Conservation (phyloP, 1,284 basidiomycete genomes). For the Ustilago trichophora region DNA sequence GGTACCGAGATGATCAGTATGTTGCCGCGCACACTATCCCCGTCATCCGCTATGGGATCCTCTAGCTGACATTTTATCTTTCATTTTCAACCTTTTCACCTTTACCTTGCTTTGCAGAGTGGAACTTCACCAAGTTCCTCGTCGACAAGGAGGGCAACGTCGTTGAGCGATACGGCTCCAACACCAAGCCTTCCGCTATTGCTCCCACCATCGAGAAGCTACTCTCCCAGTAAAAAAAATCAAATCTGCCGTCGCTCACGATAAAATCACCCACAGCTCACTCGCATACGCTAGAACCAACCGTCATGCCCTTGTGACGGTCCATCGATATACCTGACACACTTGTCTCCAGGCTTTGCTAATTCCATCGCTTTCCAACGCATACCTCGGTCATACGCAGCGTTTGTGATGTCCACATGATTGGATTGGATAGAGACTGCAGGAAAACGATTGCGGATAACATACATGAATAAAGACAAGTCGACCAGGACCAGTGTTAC, state of each 20-base stretch:
- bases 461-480: neutral
- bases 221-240: conserved; percentile 27
- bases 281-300: conserved; percentile 3
- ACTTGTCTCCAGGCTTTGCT: conserved; percentile 11
- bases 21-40: neutral
- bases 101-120: conserved; percentile 63
- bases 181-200: conserved; percentile 77
- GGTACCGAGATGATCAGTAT: conserved; percentile 76
- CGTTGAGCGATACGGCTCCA: conserved; percentile 80
- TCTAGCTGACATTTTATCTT: neutral
- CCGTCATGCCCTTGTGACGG: no score
- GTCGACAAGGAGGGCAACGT: conserved; percentile 73
- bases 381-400: neutral
- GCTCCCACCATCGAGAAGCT: conserved; percentile 75
- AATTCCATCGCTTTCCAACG: conserved; percentile 11
- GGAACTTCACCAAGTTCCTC: conserved; percentile 70
- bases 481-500: conserved; percentile 5
- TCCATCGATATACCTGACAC: conserved; percentile 14
- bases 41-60: neutral
- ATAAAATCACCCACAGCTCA: neutral
- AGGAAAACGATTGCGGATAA: no score
- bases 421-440: no score
- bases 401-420: no score
- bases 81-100: neutral
- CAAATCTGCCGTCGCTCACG: no score